Evolutionary conservation across 106 monocot genomes (phyloP), one percentile per base, ranked within the genome.

Genomic region (Dendrobium catenatum): DNA sequence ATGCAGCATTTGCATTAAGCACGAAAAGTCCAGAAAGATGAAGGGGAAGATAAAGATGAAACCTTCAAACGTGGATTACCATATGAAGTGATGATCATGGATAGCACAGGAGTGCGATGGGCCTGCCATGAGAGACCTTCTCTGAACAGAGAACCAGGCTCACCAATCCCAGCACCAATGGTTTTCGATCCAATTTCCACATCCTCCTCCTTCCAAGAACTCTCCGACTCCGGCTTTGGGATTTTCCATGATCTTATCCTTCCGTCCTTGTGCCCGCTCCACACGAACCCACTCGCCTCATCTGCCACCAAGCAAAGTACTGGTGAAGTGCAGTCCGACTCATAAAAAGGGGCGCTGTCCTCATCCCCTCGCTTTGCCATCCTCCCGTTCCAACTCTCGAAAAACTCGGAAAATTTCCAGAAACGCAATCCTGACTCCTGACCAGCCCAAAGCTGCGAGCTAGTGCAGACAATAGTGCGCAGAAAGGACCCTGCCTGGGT

Each of bases 401-500:
- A 94, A 29, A 88, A 29, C 11, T 92, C 91, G 4, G 55, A 33
- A 13, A 92, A 80, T 49, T 80, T 87, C 92, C 94, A 94, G 74
- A 85, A 77, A n/a, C 97, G 82, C 31, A 98, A 55, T 27, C 97
- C 94, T 19, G 86, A 89, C 85, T 94, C 94, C 54, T 79, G 72
- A 19, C 92, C 97, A 8, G 92, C 92, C 94, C 94, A 98, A 56
- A 98, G 80, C 73, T 92, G 90, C 8, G 55, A 37, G 13, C 64
- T 11, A 47, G 82, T 75, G 49, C 84, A 83, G 33, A 79, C 85
- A 26, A 98, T 85, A 43, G 91, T 82, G 19, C 97, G 83, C 40
- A 98, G 79, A 75, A 98, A 98, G 0, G 89, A 81, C 5, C 94
- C 92, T 9, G 80, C 89, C 88, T 98, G 97, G 24, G 94, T 98